Evolutionary conservation across 208 protist species (phyloP).

Genomic region (Trypanosomatidae sp.): DNA sequence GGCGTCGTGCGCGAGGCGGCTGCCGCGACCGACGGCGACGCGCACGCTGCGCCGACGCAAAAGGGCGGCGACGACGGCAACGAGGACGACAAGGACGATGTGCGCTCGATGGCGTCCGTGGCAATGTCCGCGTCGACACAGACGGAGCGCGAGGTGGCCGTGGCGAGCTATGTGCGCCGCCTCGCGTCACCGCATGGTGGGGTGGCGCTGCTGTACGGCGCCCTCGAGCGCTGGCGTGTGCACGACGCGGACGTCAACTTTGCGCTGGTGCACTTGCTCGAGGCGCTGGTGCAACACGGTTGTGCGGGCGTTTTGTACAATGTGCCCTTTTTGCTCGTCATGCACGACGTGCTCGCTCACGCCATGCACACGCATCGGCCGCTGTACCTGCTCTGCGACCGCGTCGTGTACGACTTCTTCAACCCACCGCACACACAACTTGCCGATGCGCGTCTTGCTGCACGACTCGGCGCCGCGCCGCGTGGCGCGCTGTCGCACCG

Average conservation of each 20-base stretch:
- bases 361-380: constrained; percentile 48
- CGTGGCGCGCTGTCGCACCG: constrained; percentile 61
- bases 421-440: constrained; percentile 59
- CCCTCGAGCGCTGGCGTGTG: constrained; percentile 60
- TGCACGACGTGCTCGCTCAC: constrained; percentile 56
- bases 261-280: constrained; percentile 63
- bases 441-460: constrained; percentile 5
- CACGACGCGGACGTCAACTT: constrained; percentile 72
- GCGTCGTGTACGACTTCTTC: constrained; percentile 77
- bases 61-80: constrained; percentile 2
- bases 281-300: constrained; percentile 29
- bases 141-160: constrained; percentile 61
- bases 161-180: constrained; percentile 55
- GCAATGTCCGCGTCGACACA: no score
- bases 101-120: constrained; percentile 12
- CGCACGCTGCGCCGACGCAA: no score
- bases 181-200: constrained; percentile 51
- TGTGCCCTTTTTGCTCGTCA: constrained; percentile 52
- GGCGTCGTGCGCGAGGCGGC: no score
- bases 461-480: constrained; percentile 12
- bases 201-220: constrained; percentile 41
- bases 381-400: constrained; percentile 65
- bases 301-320: constrained; percentile 55
- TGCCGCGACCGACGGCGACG: no score
- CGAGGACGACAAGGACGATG: constrained; percentile 16